Percentiles rank a stretch among this genome's conserved stretches.
Evolutionary conservation across 768 basidiomycete genomes (phyloP).

Genomic region (Termitomyces bulborhizus): DNA sequence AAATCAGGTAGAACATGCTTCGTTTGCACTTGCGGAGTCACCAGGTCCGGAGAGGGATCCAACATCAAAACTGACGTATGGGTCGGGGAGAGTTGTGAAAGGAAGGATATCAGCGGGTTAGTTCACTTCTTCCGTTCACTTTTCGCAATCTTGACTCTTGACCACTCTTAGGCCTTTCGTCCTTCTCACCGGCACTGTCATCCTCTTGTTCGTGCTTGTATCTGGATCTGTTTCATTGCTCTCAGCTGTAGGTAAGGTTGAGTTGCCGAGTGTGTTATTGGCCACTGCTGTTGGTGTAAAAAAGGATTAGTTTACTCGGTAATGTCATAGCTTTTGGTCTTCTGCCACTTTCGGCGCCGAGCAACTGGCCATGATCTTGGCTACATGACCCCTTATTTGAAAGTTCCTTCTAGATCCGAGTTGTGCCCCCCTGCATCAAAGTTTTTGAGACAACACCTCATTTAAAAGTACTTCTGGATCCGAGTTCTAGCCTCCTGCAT

Average conservation of each 20-base stretch:
- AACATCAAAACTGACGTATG: conserved; percentile 57
- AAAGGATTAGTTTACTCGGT: conserved; percentile 36
- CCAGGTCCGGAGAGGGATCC: conserved; percentile 42
- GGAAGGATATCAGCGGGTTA: conserved; percentile 76
- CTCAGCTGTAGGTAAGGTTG: conserved; percentile 50
- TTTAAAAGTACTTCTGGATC: not conserved
- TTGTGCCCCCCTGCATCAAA: not conserved
- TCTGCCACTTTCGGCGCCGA: not conserved
- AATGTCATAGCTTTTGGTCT: conserved; percentile 3
- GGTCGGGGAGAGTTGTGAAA: conserved; percentile 74
- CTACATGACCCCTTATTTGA: not conserved
- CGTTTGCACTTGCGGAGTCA: conserved; percentile 45
- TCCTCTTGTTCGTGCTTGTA: conserved; percentile 59
- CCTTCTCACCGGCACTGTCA: conserved; percentile 61
- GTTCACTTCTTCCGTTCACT: conserved; percentile 21
- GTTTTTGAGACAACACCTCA: not conserved
- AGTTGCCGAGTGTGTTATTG: conserved; percentile 70
- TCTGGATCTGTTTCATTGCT: conserved; percentile 65
- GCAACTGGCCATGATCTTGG: not conserved
- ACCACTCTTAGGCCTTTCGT: conserved; percentile 55
- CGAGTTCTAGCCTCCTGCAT: not conserved
- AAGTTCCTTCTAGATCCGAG: too few species aligned
- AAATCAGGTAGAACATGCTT: conserved; percentile 55
- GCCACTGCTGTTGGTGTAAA: conserved; percentile 50
- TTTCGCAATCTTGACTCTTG: conserved; percentile 6